Conservation (phyloP, 2,329 filamentous ascomycete species). For the Colletotrichum sp. region DNA sequence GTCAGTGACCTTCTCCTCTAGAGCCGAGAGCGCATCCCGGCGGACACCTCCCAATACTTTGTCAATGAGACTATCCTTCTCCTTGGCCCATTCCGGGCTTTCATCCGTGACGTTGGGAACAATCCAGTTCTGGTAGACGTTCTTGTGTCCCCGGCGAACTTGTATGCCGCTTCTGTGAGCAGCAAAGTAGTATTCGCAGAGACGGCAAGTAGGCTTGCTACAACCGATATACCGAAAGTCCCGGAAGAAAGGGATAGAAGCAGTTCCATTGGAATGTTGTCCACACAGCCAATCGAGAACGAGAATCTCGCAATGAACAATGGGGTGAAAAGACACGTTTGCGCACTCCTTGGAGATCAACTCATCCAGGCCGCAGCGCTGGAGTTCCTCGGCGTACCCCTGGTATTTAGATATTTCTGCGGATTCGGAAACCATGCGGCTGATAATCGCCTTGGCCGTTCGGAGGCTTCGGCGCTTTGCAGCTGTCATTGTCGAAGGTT, state of each 20-base stretch:
- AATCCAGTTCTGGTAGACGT: conserved; percentile 22
- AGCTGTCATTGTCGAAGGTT: conserved; percentile 8
- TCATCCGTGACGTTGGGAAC: conserved; percentile 12
- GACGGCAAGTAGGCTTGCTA: conserved; percentile 27
- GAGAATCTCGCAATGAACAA: conserved; percentile 23
- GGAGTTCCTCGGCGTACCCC: background rate
- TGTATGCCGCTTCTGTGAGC: conserved; percentile 11
- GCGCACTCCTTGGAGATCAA: background rate
- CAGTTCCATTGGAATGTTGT: background rate
- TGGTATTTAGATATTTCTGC: background rate
- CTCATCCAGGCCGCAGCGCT: background rate
- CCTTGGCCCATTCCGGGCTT: background rate
- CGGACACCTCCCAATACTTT: background rate
- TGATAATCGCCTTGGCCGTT: conserved; percentile 25
- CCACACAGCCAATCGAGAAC: conserved; percentile 7
- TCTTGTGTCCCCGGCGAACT: conserved; percentile 19
- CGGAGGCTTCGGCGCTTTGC: background rate
- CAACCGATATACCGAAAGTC: conserved; percentile 24
- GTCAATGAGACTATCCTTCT: background rate
- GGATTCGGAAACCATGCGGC: conserved; percentile 20
- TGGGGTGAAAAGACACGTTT: background rate
- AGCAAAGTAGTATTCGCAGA: conserved; percentile 26
- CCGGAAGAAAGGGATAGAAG: conserved; percentile 4
- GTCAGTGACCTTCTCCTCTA: conserved; percentile 4
- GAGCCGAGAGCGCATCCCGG: background rate